Conservation (phyloP, 176 grass and related monocot genomes). For the Oryza longistaminata region DNA sequence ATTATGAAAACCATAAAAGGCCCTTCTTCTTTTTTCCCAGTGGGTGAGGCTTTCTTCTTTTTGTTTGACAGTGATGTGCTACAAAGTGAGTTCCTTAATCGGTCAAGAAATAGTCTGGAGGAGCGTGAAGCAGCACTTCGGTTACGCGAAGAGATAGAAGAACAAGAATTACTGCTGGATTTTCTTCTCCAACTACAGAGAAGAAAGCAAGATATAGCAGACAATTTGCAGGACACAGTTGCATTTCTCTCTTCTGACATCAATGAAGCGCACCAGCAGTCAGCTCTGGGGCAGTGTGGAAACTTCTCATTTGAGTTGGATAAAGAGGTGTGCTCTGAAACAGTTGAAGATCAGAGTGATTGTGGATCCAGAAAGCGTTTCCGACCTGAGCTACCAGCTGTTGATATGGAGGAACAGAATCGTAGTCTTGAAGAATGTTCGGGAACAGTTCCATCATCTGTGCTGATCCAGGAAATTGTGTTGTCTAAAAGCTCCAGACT, state of each 20-base stretch:
- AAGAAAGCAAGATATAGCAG: slow-evolving; percentile 79
- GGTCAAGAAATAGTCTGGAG: slow-evolving; percentile 65
- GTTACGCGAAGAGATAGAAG: slow-evolving; percentile 87
- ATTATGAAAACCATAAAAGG: not conserved
- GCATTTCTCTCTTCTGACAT: slow-evolving; percentile 90
- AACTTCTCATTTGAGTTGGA: slow-evolving; percentile 52
- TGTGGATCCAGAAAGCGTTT: slow-evolving; percentile 74
- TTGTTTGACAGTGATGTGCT: slow-evolving; percentile 67
- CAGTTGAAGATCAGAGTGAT: slow-evolving; percentile 60
- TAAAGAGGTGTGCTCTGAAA: slow-evolving; percentile 59
- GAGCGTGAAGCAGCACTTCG: slow-evolving; percentile 75
- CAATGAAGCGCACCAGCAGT: slow-evolving; percentile 64
- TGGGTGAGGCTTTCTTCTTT: not conserved
- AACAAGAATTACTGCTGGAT: slow-evolving; percentile 80
- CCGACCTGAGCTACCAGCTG: slow-evolving; percentile 54
- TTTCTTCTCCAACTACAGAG: slow-evolving; percentile 83
- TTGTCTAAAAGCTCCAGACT: slow-evolving; percentile 84
- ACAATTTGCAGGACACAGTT: slow-evolving; percentile 71
- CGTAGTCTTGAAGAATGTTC: slow-evolving; percentile 48
- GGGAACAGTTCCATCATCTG: slow-evolving; percentile 49
- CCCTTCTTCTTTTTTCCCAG: not conserved
- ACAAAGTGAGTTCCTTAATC: slow-evolving; percentile 91
- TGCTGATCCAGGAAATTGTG: slow-evolving; percentile 65
- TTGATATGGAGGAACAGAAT: slow-evolving; percentile 53
- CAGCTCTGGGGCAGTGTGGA: slow-evolving; percentile 46